Base-by-base conservation (phyloP, 768 basidiomycete species). In the Calocybe indica region DNA sequence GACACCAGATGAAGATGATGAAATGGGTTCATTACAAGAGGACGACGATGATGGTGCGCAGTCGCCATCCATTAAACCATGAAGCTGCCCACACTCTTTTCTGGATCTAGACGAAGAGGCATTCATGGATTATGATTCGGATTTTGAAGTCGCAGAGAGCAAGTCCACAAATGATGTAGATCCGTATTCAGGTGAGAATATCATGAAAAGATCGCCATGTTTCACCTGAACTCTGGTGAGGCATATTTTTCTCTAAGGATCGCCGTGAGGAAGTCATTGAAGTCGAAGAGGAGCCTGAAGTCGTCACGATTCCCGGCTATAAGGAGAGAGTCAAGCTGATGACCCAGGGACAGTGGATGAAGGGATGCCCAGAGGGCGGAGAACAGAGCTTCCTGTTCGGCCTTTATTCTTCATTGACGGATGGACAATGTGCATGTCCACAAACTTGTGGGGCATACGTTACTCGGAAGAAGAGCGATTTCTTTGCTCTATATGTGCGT, bases 291-390 rank as follows among this genome's bases (percentile, higher is more conserved):
- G 76, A 83, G 42, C 75, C 83, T 6, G 84, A 87, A 61, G 61
- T 69, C 9, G 67, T 67, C 12, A 51, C 61, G 36, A 60, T 88
- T 31, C 62, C 70, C 12, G 70, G 62, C 47, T 54, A 60, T 6
- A 65, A 63, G 36, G 76, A 80, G 47, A 64, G 65, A 12, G 72
- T 82, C 31, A 79, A 79, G 53, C 67, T 93, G 36, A 82, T 95
- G 78, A 83, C 83, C 14, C 88, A 90, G 64, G 90, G 89, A 28
- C 84, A 93, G 60, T 96, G 92, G 92, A 96, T 96, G 93, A 90
- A 88, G 62, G 93, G 93, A 13, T 96, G 93, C 65, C 92, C 93
- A 0, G 92, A 95, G 63, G 90, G 88, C 44, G 83, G 85, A 58
- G 92, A 96, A 63, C 92, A 96, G 60, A 81, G 80, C 49, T 88